Evolutionary conservation across 2,329 filamentous ascomycete genomes (phyloP), one percentile per base, ranked within the genome.

Genomic region (Colletotrichum coccodes): DNA sequence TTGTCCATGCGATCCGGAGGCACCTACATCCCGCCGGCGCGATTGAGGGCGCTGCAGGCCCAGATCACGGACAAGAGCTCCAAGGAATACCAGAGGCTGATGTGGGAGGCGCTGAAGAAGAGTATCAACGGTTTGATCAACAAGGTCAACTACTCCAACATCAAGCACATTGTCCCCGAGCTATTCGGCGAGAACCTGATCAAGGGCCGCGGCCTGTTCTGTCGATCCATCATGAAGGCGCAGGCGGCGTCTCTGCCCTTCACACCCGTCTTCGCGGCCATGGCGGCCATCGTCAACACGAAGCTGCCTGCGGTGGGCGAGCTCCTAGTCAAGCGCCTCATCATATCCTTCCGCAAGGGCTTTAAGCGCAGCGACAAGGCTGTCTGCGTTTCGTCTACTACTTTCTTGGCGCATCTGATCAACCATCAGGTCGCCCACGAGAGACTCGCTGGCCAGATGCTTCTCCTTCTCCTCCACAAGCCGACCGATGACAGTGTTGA

Each of bases 121-220:
- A 96, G 93, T 56, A 97, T 99, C 82, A 98, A 99, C 78, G 96
- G 96, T 75, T 84, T 99, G 72, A 97, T 99, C 87, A 99, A 99
- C 87, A 99, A 99, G 85, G 93, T 98, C 85, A 98, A 98, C 81
- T 93, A 95, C 64, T 94, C 93, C 38, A 99, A 99, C 80, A 98
- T 99, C 87, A 98, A 99, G 82, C 89, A 93, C 77, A 98, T 99
- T 71, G 94, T 98, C 28, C 95, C 95, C 2, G 96, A 99, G 82
- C 86, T 99, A 52, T 99, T 99, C 81, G 90, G 90, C 57, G 96
- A 99, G 85, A 99, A 99, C 78, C 82, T 99, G 74, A 87, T 99
- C 46, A 91, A 96, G 66, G 96, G 96, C 7, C 89, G 96, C 68
- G 96, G 96, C 23, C 82, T 99, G 69, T 98, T 98, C 80, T 98